Base-by-base conservation (phyloP, 2,329 filamentous ascomycete genomes). In the Aureobasidium sp. region DNA sequence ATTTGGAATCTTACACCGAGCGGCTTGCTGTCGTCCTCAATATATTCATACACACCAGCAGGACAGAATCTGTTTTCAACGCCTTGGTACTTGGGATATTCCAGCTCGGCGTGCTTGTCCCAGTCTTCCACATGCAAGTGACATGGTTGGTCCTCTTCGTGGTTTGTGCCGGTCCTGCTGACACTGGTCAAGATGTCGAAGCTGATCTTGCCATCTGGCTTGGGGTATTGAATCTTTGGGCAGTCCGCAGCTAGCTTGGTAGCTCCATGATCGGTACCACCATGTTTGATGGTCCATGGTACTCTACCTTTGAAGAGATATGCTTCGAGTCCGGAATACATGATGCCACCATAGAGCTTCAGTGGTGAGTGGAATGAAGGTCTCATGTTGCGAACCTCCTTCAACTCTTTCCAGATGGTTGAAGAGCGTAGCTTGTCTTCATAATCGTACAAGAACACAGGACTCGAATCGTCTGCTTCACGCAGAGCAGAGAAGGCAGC, bases 131-230 rank as follows among this genome's bases (percentile, higher is more conserved):
- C 93, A 75, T 96, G 91, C 69, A 99, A 79, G 75, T 99, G 94
- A 55, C 96, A 91, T 0, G 94, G 94, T 77, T 99, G 92, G 74
- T 99, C 94, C 77, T 99, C 94, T 76, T 97, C 94, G 76, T 99
- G 94, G 77, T 97, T 97, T 36, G 94, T 99, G 42, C 94, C 94
- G 5, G 94, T 97, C 62, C 94, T 86, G 67, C 89, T 95, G 15
- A 99, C 94, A 70, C 89, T 95, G 2, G 94, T 99, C 72, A 99
- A 77, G 67, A 99, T 96, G 73, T 99, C 94, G 72, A 99, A 99
- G 66, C 86, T 90, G 73, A 99, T 87, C 77, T 95, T 89, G 67
- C 91, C 91, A 73, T 99, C 94, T 1, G 94, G 94, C 79, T 97
- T 99, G 60, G 90, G 89, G 71, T 99, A 99, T 72, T 95, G 91